These are phyloP conservation scores for Solanum stenotomum DNA, from an alignment of 257 asterid species.

Conservation along the genomic window DNA sequence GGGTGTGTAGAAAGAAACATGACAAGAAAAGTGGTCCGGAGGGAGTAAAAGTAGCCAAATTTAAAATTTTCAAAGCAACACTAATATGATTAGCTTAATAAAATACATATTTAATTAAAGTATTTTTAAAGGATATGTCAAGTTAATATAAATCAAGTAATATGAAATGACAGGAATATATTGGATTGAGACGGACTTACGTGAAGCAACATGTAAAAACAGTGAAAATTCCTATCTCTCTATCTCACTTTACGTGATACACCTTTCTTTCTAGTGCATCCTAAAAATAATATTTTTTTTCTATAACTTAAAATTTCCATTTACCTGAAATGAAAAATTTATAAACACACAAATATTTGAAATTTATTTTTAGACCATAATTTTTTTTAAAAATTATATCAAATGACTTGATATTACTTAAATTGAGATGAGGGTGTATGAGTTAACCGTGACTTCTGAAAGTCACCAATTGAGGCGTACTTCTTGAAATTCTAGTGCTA, in stretches of 20 bases:
- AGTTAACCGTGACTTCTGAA: not conserved
- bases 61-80: not conserved
- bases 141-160: not conserved
- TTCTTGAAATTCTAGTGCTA: not conserved
- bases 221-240: not conserved
- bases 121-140: not conserved
- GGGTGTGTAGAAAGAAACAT: not conserved
- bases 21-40: not conserved
- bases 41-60: not conserved
- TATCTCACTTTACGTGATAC: not conserved
- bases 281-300: not conserved
- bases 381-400: not conserved
- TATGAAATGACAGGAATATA: not conserved
- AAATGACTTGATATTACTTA: not conserved
- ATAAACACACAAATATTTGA: not conserved
- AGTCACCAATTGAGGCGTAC: not conserved
- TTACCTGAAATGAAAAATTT: too few species aligned
- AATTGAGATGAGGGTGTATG: not conserved
- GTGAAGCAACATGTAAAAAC: not conserved
- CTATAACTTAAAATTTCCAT: not conserved
- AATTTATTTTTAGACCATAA: not conserved
- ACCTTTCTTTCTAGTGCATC: not conserved
- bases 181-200: not conserved
- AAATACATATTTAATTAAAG: not conserved
- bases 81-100: not conserved